phyloP scores from a whole-genome alignment of 2,329 filamentous ascomycete genomes.

The Penicillium sp. region DNA sequence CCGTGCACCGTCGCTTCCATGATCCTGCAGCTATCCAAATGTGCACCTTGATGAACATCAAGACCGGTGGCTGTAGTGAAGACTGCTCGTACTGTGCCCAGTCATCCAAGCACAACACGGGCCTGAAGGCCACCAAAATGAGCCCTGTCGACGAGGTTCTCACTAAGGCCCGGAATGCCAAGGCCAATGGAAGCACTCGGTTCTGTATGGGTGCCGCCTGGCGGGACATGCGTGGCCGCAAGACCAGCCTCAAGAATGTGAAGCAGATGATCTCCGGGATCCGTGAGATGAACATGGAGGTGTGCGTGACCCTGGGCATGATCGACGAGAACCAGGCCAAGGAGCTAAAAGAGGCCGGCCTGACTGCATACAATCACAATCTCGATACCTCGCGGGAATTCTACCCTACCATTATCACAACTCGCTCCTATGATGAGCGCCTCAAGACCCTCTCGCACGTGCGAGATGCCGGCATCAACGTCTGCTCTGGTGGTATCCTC shows the following conservation, averaged over 20 bases:
- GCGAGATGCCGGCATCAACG: slow-evolving; percentile 80
- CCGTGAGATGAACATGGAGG: slow-evolving; percentile 79
- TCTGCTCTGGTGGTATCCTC: slow-evolving; percentile 86
- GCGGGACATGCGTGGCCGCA: slow-evolving; percentile 90
- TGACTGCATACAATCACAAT: slow-evolving; percentile 95
- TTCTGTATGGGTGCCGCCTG: slow-evolving; percentile 97
- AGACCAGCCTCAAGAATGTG: slow-evolving; percentile 78
- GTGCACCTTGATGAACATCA: slow-evolving; percentile 96
- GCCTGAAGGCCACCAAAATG: slow-evolving; percentile 76
- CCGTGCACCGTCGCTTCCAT: slow-evolving; percentile 81
- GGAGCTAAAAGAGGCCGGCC: slow-evolving; percentile 76
- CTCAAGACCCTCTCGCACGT: slow-evolving; percentile 76
- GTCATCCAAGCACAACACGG: slow-evolving; percentile 75
- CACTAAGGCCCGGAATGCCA: slow-evolving; percentile 71
- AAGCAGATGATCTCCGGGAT: slow-evolving; percentile 83
- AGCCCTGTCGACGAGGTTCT: slow-evolving; percentile 78
- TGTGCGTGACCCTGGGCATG: slow-evolving; percentile 92
- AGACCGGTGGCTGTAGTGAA: slow-evolving; percentile 87
- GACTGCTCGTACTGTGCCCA: slow-evolving; percentile 94
- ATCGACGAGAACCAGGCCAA: slow-evolving; percentile 77
- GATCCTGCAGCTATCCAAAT: slow-evolving; percentile 81
- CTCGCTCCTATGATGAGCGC: slow-evolving; percentile 82
- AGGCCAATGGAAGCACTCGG: slow-evolving; percentile 79
- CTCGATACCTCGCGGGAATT: slow-evolving; percentile 87
- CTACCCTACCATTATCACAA: slow-evolving; percentile 83